phyloP scores from a whole-genome alignment of 2,329 filamentous ascomycete genomes.

The Teratosphaeria destructans region DNA sequence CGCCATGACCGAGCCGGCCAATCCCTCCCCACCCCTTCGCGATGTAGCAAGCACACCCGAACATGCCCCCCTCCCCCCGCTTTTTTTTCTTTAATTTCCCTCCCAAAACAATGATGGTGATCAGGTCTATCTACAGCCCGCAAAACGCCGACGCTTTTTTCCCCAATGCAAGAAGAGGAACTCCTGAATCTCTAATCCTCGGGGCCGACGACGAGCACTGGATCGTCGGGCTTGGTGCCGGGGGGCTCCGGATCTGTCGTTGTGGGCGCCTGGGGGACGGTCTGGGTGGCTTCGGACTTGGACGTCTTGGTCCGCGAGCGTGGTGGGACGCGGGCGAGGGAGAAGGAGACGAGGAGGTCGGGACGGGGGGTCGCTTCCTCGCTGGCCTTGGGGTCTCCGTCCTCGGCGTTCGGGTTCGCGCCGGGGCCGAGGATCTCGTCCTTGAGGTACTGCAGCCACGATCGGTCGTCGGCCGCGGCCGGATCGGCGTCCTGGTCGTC shows the following conservation, averaged over 20 bases:
- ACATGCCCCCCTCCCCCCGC: background rate
- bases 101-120: background rate
- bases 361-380: background rate
- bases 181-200: background rate
- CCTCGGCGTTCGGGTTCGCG: background rate
- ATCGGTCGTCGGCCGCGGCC: background rate
- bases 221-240: background rate
- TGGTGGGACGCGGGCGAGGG: background rate
- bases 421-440: background rate
- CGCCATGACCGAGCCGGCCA: too few relatives aligned
- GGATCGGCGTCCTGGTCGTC: constrained; percentile 17
- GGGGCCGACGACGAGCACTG: background rate
- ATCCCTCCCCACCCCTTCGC: background rate
- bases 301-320: background rate
- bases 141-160: background rate
- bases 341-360: background rate
- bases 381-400: background rate
- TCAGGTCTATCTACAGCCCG: background rate
- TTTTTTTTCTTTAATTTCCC: too few relatives aligned
- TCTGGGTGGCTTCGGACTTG: background rate
- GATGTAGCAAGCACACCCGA: background rate
- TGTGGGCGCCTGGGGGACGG: background rate
- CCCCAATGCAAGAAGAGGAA: background rate
- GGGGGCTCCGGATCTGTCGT: background rate
- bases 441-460: background rate